Percentiles rank a stretch among this genome's conserved stretches.
phyloP scores from a whole-genome alignment of 805 yeast species.

The Candida hungchunana region DNA sequence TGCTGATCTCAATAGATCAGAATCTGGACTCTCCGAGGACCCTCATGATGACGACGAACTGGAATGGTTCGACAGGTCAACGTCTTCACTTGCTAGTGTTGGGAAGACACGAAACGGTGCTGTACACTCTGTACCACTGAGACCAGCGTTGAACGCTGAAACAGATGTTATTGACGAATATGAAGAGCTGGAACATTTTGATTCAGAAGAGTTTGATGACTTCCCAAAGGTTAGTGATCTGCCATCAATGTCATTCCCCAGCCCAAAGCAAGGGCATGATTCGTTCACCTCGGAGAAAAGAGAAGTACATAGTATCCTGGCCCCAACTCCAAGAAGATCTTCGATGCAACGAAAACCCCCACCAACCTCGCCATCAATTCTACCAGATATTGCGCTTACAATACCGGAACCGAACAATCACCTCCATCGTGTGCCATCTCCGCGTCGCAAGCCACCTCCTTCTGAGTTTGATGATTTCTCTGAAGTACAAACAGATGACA shows the following conservation, averaged over 20 bases:
- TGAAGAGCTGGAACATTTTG: constrained; percentile 4
- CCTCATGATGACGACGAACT: constrained; percentile 3
- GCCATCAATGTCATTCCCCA: too few species aligned
- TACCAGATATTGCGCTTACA: too few species aligned
- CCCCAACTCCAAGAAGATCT: neutral
- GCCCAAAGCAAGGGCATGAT: too few species aligned
- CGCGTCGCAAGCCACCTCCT: constrained; percentile 25
- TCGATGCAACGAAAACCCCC: constrained; percentile 23
- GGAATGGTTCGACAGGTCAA: constrained; percentile 8
- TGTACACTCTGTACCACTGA: too few species aligned
- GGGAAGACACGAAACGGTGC: too few species aligned
- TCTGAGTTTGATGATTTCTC: constrained; percentile 2
- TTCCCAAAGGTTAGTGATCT: too few species aligned
- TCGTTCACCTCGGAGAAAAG: too few species aligned
- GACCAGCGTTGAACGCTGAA: too few species aligned
- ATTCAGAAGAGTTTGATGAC: too few species aligned
- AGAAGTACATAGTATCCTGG: neutral
- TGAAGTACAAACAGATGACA: constrained; percentile 1
- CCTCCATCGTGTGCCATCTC: too few species aligned
- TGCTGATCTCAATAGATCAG: constrained; percentile 3
- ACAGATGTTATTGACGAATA: constrained; percentile 6
- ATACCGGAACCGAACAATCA: too few species aligned
- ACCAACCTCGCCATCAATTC: constrained; percentile 24
- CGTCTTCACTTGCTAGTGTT: constrained; percentile 5
- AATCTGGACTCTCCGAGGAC: constrained; percentile 5